Conservation (phyloP, 306 rosid species). For the Malus sieversii region DNA sequence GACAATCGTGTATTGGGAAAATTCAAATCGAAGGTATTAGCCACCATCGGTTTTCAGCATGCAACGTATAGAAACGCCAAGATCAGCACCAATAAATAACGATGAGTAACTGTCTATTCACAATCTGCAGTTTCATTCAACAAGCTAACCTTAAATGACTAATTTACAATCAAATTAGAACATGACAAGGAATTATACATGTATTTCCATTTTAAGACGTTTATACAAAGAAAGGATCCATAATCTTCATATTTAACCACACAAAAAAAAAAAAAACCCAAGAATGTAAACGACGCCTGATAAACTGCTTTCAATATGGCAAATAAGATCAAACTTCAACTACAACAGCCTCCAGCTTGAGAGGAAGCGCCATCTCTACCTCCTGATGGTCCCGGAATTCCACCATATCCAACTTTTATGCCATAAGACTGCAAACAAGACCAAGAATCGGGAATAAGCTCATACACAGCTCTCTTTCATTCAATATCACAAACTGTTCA, state of each 20-base stretch:
- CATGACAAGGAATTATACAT: conserved; percentile 42
- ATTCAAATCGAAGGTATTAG: not conserved
- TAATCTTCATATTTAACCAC: conserved; percentile 33
- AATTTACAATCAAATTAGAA: conserved; percentile 35
- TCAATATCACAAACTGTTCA: not conserved
- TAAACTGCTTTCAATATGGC: conserved; percentile 10
- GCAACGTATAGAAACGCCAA: not conserved
- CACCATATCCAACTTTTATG: conserved; percentile 96
- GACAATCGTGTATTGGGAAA: no score
- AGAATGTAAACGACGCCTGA: conserved; percentile 11
- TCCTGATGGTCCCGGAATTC: conserved; percentile 93
- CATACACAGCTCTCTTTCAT: not conserved
- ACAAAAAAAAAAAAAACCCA: not conserved
- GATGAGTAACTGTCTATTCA: conserved; percentile 4
- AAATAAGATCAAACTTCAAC: conserved; percentile 41
- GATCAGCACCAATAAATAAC: not conserved
- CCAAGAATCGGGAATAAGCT: conserved; percentile 17
- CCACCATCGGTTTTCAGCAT: not conserved
- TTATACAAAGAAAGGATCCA: conserved; percentile 5
- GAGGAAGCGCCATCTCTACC: conserved; percentile 92
- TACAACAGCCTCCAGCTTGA: conserved; percentile 78
- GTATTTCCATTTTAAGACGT: conserved; percentile 26
- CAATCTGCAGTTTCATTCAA: conserved; percentile 25
- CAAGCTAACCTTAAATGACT: conserved; percentile 28
- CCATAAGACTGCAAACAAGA: conserved; percentile 78